These are phyloP conservation scores for Aplosporella prunicola DNA, from an alignment of 2,329 filamentous ascomycete species.

Conservation along the genomic window DNA sequence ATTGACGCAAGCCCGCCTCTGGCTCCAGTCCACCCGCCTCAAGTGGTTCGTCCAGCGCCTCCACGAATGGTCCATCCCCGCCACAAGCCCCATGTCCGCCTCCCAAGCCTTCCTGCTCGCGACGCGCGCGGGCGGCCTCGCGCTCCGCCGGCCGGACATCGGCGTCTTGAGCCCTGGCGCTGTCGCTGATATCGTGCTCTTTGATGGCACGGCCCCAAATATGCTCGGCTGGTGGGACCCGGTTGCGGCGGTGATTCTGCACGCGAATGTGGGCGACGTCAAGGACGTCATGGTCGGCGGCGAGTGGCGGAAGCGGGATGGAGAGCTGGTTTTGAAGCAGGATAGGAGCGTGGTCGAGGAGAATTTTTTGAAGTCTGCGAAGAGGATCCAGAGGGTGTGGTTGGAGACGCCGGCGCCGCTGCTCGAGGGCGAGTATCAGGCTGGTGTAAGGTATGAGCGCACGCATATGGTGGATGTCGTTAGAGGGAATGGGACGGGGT, in stretches of 20 bases:
- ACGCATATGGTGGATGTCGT: slow-evolving; percentile 7
- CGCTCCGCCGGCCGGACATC: slow-evolving; percentile 43
- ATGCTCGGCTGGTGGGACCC: slow-evolving; percentile 48
- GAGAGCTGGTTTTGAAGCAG: slow-evolving; percentile 23
- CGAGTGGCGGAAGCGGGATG: slow-evolving; percentile 38
- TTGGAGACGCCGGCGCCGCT: slow-evolving; percentile 10
- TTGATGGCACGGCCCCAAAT: slow-evolving; percentile 40
- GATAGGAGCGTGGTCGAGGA: slow-evolving; percentile 14
- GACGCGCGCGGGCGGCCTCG: slow-evolving; percentile 44
- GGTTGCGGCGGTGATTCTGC: slow-evolving; percentile 47
- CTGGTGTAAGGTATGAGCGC: slow-evolving; percentile 2
- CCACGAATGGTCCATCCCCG: slow-evolving; percentile 34
- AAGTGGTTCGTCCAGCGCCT: slow-evolving; percentile 32
- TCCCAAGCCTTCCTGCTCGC: slow-evolving; percentile 48
- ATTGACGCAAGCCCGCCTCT: slow-evolving; percentile 41
- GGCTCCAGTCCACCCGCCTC: slow-evolving; percentile 41
- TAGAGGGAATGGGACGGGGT: slow-evolving; percentile 11
- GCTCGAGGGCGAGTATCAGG: slow-evolving; percentile 8
- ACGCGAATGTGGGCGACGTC: slow-evolving; percentile 45
- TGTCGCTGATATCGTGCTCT: slow-evolving; percentile 47
- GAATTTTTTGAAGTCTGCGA: slow-evolving; percentile 17
- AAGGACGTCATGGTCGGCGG: slow-evolving; percentile 44
- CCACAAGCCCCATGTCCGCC: slow-evolving; percentile 43
- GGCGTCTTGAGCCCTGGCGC: slow-evolving; percentile 42
- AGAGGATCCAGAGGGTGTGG: slow-evolving; percentile 17